These are phyloP conservation scores for Pelargonium myrrhifolium DNA, from an alignment of 441 rosid species.

Conservation along the genomic window DNA sequence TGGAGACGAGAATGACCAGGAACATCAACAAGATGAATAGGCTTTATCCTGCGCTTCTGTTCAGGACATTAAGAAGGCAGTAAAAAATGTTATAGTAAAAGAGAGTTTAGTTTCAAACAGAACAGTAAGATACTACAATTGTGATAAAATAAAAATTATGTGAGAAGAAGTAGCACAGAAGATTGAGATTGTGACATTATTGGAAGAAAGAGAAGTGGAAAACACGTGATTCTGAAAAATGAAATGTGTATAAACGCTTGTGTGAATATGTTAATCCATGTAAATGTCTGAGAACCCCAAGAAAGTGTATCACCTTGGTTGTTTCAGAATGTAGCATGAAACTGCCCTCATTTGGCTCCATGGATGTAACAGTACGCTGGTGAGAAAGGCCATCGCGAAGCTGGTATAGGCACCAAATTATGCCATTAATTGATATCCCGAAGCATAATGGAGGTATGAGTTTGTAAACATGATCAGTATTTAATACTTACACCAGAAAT, in stretches of 20 bases:
- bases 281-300: background rate
- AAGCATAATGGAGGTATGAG: background rate
- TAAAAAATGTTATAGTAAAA: background rate
- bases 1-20: constrained; percentile 88
- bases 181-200: too few species aligned
- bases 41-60: constrained; percentile 59
- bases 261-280: too few species aligned
- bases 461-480: too few species aligned
- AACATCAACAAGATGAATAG: constrained; percentile 80
- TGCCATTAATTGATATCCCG: constrained; percentile 2
- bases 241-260: background rate
- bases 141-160: background rate
- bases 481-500: too few species aligned
- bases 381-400: constrained; percentile 82
- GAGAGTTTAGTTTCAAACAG: background rate
- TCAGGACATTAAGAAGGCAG: constrained; percentile 9
- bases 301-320: constrained; percentile 38
- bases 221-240: background rate
- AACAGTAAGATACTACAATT: background rate
- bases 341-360: constrained; percentile 84
- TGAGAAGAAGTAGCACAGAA: too few species aligned
- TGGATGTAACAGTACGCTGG: constrained; percentile 77
- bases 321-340: constrained; percentile 60
- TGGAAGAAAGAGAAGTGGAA: background rate
- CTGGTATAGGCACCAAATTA: constrained; percentile 33